A percentile compares a stretch with the other conserved stretches of the same genome.
Conservation (phyloP, 1,139 yeast genomes). For the Yamadazyma taylorii region DNA sequence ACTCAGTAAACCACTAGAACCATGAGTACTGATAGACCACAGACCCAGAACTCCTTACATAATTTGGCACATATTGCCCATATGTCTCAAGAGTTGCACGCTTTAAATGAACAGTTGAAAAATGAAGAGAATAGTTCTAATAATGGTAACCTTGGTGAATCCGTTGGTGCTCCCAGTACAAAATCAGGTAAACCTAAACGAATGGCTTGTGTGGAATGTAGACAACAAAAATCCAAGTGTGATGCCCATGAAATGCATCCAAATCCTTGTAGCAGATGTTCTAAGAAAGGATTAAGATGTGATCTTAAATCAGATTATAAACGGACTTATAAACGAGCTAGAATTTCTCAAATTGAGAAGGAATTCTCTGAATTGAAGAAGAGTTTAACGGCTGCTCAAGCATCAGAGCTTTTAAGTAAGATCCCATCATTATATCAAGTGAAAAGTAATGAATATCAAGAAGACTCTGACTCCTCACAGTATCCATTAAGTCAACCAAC, state of each 20-base stretch:
- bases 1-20: no score
- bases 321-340: constrained; percentile 83
- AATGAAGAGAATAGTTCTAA: constrained; percentile 10
- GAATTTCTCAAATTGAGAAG: constrained; percentile 79
- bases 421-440: constrained; percentile 28
- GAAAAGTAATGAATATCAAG: constrained; percentile 5
- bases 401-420: constrained; percentile 42
- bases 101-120: constrained; percentile 29
- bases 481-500: neutral
- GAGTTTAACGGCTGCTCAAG: constrained; percentile 52
- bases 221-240: constrained; percentile 91
- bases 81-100: constrained; percentile 43
- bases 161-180: constrained; percentile 6
- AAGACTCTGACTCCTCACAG: constrained; percentile 1
- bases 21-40: constrained; percentile 8
- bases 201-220: constrained; percentile 92
- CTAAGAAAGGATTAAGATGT: constrained; percentile 67
- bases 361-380: constrained; percentile 70
- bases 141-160: neutral
- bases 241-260: constrained; percentile 81
- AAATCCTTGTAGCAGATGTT: constrained; percentile 80
- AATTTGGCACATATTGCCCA: constrained; percentile 47
- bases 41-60: constrained; percentile 32
- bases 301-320: constrained; percentile 77
- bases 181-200: constrained; percentile 43